Conservation (phyloP, 768 basidiomycete genomes). For the Agaricus subrufescens region DNA sequence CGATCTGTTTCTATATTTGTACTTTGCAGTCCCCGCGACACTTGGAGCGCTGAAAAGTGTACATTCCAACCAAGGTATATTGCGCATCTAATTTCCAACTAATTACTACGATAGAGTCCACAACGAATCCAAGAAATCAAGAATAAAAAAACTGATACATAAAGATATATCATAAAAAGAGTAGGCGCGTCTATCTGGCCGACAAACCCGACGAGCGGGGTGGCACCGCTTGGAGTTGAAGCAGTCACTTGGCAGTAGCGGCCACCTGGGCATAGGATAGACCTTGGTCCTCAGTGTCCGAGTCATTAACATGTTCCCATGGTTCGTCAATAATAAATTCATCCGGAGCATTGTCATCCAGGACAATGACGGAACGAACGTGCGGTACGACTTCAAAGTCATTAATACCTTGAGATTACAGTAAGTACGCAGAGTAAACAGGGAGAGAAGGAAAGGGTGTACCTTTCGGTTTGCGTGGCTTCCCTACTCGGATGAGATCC, state of each 20-base stretch:
- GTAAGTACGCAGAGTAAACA: background rate
- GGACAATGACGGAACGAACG: constrained; percentile 15
- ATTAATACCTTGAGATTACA: background rate
- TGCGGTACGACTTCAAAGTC: constrained; percentile 15
- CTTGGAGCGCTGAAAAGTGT: too few species aligned
- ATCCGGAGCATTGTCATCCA: constrained; percentile 12
- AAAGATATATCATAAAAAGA: too few species aligned
- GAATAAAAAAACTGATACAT: too few species aligned
- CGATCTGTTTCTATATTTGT: too few species aligned
- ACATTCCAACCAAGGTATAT: too few species aligned
- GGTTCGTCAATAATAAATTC: constrained; percentile 9
- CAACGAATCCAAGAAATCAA: too few species aligned
- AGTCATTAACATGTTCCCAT: constrained; percentile 12
- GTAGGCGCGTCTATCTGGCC: too few species aligned
- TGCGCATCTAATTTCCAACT: too few species aligned
- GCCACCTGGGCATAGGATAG: constrained; percentile 8
- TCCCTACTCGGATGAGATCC: constrained; percentile 9
- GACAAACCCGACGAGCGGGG: too few species aligned
- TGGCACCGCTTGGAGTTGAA: background rate
- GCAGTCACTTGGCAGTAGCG: background rate
- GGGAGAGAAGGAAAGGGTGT: background rate
- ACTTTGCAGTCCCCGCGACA: too few species aligned
- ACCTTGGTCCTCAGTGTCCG: constrained; percentile 2
- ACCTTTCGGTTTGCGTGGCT: constrained; percentile 6
- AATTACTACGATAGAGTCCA: too few species aligned